A percentile compares a stretch with the other conserved stretches of the same genome.
Conservation (phyloP, 805 yeast genomes). For the Scheffersomyces coipomensis region DNA sequence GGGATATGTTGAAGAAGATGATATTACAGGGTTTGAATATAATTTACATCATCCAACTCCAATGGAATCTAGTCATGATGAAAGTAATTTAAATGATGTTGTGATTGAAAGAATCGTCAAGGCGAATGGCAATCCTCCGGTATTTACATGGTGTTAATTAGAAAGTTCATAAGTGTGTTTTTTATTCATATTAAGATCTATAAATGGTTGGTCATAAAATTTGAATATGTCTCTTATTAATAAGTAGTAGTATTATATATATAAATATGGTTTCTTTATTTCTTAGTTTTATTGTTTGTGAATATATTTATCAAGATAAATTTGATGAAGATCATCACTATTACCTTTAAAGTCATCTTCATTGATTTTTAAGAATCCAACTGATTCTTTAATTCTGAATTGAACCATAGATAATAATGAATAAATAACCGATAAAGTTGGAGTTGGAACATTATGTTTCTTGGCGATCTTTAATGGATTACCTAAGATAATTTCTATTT, state of each 20-base stretch:
- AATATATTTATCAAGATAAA: conserved; percentile 7
- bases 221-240: too few species aligned
- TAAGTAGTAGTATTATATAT: too few species aligned
- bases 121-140: conserved; percentile 56
- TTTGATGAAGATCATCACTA: conserved; percentile 3
- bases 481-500: conserved; percentile 40
- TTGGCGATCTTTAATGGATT: conserved; percentile 39
- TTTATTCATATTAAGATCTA: too few species aligned
- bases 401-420: conserved; percentile 60
- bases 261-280: too few species aligned
- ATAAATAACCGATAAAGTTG: conserved; percentile 58
- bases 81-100: conserved; percentile 39
- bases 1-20: conserved; percentile 4
- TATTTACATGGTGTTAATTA: conserved; percentile 66
- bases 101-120: conserved; percentile 60
- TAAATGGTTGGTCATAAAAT: too few species aligned
- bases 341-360: conserved; percentile 8
- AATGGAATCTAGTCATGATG: conserved; percentile 5
- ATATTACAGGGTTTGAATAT: conserved; percentile 18
- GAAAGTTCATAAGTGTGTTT: too few species aligned
- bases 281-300: not conserved
- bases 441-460: conserved; percentile 46
- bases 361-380: conserved; percentile 30
- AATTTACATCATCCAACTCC: conserved; percentile 12
- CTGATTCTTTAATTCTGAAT: conserved; percentile 55